Conservation (phyloP, 2,329 filamentous ascomycete species). For the Hymenoscyphus salicellus region DNA sequence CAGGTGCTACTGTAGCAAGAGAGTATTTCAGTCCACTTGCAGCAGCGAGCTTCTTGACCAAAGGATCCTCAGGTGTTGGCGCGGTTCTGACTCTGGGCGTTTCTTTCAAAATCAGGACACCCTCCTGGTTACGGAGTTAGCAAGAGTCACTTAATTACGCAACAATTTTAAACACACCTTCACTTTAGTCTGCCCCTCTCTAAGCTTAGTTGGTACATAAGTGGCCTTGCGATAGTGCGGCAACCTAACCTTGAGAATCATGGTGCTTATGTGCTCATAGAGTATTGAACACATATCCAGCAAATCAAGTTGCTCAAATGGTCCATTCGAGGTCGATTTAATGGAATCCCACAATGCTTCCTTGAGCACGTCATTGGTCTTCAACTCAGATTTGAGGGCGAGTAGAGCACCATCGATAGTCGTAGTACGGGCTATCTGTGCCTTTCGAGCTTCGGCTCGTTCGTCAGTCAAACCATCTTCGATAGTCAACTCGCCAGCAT, state of each 20-base stretch:
- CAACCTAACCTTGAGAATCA: conserved; percentile 47
- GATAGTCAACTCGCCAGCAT: conserved; percentile 23
- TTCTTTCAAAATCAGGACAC: conserved; percentile 32
- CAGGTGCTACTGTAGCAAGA: background rate
- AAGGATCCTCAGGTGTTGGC: conserved; percentile 3
- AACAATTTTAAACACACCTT: conserved; percentile 34
- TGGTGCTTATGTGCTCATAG: conserved; percentile 47
- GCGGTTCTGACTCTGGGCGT: conserved; percentile 32
- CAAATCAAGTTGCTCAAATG: conserved; percentile 49
- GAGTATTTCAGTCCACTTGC: background rate
- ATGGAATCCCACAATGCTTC: conserved; percentile 49
- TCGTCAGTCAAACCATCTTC: conserved; percentile 44
- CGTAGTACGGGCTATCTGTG: conserved; percentile 47
- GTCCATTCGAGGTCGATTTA: conserved; percentile 46
- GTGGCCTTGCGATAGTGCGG: conserved; percentile 46
- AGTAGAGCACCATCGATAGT: conserved; percentile 47
- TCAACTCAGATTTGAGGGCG: conserved; percentile 48
- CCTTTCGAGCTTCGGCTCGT: conserved; percentile 46
- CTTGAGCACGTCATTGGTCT: conserved; percentile 45
- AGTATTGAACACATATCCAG: conserved; percentile 51
- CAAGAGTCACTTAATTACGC: background rate
- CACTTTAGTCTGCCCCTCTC: conserved; percentile 21
- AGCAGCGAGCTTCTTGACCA: background rate
- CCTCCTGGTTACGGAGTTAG: conserved; percentile 22
- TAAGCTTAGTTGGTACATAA: conserved; percentile 21